Conservation (phyloP, 2,329 filamentous ascomycete genomes). For the Plectosphaerella sp. region DNA sequence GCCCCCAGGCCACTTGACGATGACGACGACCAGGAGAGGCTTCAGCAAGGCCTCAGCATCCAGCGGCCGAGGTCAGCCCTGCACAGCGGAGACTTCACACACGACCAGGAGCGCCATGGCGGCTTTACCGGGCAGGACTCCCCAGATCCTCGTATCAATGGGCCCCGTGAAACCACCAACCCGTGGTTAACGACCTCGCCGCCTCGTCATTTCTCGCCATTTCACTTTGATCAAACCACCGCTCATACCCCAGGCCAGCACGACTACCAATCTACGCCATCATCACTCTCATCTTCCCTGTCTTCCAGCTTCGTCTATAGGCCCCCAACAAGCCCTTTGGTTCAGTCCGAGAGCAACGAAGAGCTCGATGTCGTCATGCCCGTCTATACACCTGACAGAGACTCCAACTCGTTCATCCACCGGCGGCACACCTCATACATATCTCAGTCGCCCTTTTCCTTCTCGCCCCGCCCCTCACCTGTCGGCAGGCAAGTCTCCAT, state of each 20-base stretch:
- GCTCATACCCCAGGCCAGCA: conserved; percentile 18
- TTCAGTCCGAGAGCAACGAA: conserved; percentile 81
- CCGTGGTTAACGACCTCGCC: conserved; percentile 54
- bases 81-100: conserved; percentile 64
- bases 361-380: conserved; percentile 62
- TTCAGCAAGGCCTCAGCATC: conserved; percentile 59
- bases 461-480: conserved; percentile 24
- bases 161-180: conserved; percentile 7
- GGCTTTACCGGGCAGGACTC: background rate
- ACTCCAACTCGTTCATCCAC: conserved; percentile 23
- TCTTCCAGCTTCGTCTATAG: conserved; percentile 80
- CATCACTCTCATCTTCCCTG: conserved; percentile 66
- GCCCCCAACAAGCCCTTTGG: conserved; percentile 86
- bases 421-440: conserved; percentile 72
- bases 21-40: conserved; percentile 31
- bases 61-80: conserved; percentile 77
- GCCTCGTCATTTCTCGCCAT: conserved; percentile 44
- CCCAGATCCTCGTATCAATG: background rate
- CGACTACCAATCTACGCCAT: conserved; percentile 41
- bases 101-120: conserved; percentile 12
- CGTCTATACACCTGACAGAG: conserved; percentile 36
- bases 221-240: conserved; percentile 33
- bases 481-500: conserved; percentile 23
- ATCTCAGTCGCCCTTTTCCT: conserved; percentile 37
- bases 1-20: conserved; percentile 13